Evolutionary conservation across 768 basidiomycete species (phyloP), one percentile per base, ranked within the genome.

Genomic region (Basidioascus undulatus): DNA sequence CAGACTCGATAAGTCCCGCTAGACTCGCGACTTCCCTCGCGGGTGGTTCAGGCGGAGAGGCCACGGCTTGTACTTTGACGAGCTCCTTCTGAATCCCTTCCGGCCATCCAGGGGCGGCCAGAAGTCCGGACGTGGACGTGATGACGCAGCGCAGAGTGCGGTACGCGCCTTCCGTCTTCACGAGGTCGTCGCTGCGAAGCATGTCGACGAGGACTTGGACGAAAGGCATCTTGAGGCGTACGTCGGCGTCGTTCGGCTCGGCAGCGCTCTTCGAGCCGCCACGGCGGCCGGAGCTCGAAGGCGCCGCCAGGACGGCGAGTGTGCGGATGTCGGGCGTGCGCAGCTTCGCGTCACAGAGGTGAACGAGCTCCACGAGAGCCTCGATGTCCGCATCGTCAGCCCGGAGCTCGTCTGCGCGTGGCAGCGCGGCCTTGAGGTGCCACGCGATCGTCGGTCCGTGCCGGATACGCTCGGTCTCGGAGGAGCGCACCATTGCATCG

Each of bases 401-500:
- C 36, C 70, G 68, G n/a, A 82, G 58, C 23, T 65, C 58, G 1
- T 62, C 57, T 5, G 50, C 46, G 2, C 63, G 40, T 5, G 79
- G 79, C 32, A 86, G 74, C 51, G 68, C 74, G 19, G 72, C 70
- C 53, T 82, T 83, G 52, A 89, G 59, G 30, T 71, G 67, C 84
- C 84, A 92, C 55, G 87, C 84, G 47, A n/a, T 76, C 72, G n/a
- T n/a, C n/a, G n/a, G 8, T 61, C 61, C 39, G 60, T 59, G 0
- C 68, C 60, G 41, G 78, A 79, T 23, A 62, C n/a, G n/a, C n/a
- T n/a, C n/a, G n/a, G n/a, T n/a, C n/a, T n/a, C n/a, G n/a, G n/a
- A n/a, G n/a, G n/a, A n/a, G n/a, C n/a, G n/a, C n/a, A n/a, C n/a
- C n/a, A n/a, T n/a, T n/a, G n/a, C n/a, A 18, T 70, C 65, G 3